A percentile compares a stretch with the other conserved stretches of the same genome.
Evolutionary conservation across 768 basidiomycete genomes (phyloP).

Genomic region (Kwoniella dejecticola): DNA sequence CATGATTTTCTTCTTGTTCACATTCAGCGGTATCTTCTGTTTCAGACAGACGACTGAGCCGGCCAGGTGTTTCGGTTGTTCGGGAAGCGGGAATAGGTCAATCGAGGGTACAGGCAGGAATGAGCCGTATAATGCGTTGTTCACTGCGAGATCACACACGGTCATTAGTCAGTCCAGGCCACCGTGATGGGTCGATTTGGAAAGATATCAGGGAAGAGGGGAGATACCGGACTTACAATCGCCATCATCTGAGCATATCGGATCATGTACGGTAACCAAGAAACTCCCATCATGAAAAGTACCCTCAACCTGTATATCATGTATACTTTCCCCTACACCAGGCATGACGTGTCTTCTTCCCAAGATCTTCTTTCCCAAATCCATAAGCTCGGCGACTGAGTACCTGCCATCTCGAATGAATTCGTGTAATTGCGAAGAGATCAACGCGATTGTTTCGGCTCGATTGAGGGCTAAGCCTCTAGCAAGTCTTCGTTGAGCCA

Average conservation of each 20-base stretch:
- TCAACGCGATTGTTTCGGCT: conserved; percentile 83
- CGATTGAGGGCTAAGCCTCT: conserved; percentile 86
- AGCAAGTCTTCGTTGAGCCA: conserved; percentile 92
- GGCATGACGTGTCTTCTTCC: conserved; percentile 84
- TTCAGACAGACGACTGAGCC: conserved; percentile 71
- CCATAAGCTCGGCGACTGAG: conserved; percentile 88
- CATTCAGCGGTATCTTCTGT: conserved; percentile 70
- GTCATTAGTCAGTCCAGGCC: no score
- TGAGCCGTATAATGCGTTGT: conserved; percentile 87
- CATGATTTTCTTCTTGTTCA: conserved; percentile 67
- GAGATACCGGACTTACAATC: conserved; percentile 57
- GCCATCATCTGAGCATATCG: conserved; percentile 80
- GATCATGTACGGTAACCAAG: conserved; percentile 95
- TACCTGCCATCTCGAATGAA: conserved; percentile 86
- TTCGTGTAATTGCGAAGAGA: conserved; percentile 90
- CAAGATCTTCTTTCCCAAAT: conserved; percentile 81
- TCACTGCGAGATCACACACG: conserved; percentile 55
- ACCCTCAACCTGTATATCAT: conserved; percentile 92
- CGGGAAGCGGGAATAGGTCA: conserved; percentile 64
- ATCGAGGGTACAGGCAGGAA: conserved; percentile 79
- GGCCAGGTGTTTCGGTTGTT: conserved; percentile 63
- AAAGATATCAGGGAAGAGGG: background rate
- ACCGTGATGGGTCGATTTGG: background rate
- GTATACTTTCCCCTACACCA: conserved; percentile 71
- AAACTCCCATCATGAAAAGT: conserved; percentile 75